phyloP scores from a whole-genome alignment of 208 protist genomes.

The Trypanosoma rangeli region DNA sequence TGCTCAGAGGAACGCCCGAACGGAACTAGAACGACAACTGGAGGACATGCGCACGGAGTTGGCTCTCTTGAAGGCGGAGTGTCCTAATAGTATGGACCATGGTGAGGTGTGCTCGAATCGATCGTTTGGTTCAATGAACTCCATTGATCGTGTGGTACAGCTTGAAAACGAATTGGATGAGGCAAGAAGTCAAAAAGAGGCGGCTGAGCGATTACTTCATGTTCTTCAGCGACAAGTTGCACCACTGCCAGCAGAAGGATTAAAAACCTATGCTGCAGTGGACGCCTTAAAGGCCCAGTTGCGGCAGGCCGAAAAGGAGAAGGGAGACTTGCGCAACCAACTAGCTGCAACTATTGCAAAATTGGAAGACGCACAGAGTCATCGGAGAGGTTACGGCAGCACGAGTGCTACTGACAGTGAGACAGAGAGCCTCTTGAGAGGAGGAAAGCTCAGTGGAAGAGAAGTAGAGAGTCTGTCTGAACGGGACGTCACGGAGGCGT shows the following conservation, averaged over 20 bases:
- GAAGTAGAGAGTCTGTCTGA: background rate
- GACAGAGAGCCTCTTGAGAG: slow-evolving; percentile 24
- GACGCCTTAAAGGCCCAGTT: slow-evolving; percentile 54
- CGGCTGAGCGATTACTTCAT: slow-evolving; percentile 50
- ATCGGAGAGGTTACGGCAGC: background rate
- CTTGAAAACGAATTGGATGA: slow-evolving; percentile 76
- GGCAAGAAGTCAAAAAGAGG: slow-evolving; percentile 51
- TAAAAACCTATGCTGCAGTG: slow-evolving; percentile 30
- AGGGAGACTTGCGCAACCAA: slow-evolving; percentile 51
- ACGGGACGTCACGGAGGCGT: background rate
- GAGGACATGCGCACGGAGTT: slow-evolving; percentile 57
- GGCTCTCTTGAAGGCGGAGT: slow-evolving; percentile 31
- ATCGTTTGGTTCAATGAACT: slow-evolving; percentile 65
- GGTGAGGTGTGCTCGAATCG: slow-evolving; percentile 33
- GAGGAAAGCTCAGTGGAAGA: background rate
- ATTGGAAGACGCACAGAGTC: slow-evolving; percentile 24
- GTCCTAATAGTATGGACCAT: slow-evolving; percentile 12
- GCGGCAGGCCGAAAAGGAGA: slow-evolving; percentile 59
- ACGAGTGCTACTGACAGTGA: slow-evolving; percentile 6
- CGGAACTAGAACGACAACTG: slow-evolving; percentile 55
- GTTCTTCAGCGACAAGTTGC: slow-evolving; percentile 64
- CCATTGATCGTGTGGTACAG: slow-evolving; percentile 53
- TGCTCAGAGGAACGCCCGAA: slow-evolving; percentile 38
- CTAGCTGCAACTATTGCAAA: slow-evolving; percentile 37
- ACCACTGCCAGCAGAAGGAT: slow-evolving; percentile 28